Base-by-base conservation (phyloP, 129 eudicot species). In the Arctium lappa region DNA sequence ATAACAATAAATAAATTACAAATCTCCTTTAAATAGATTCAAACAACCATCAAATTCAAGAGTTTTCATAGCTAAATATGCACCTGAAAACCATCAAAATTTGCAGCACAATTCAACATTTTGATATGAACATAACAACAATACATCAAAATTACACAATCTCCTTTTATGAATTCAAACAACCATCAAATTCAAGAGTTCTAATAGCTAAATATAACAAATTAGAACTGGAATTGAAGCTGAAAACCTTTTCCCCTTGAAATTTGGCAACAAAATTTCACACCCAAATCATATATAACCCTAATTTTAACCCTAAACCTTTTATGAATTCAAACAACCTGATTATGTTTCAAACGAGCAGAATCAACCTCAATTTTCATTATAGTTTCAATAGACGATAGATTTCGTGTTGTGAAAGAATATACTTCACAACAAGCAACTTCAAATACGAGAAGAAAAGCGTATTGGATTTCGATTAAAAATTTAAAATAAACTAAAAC, bases 341-440 rank as follows among this genome's bases (percentile, higher is more conserved):
- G 56, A 69, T 48, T 6, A 42, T 50, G 31, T 3, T 39, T 77
- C 11, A 60, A 71, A 70, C 12, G 3, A 65, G 53, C 69, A 42
- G 8, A 69, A 39, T 8, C 16, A 16, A 79, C 40, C 38, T 63
- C 32, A 31, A 16, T 42, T n/a, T 30, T 71, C 37, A 22, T 77
- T 50, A 22, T 60, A 46, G 12, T 31, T 40, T 37, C 22, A 39
- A 66, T 13, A 33, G 13, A 70, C 29, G 29, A 33, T 27, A 33
- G 31, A 72, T 83, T 79, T 56, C 78, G 82, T 72, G 83, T 83
- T 72, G 38, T 40, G 11, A 83, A 83, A 71, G 79, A 50, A 69
- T 9, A 65, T 37, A 83, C 72, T 76, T 37, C 30, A 83, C 72
- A 50, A 69, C 81, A 70, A 56, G 82, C 27, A 83, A 77, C 78